Conservation (phyloP, 1,284 basidiomycete species). For the Coniferiporia weirii region DNA sequence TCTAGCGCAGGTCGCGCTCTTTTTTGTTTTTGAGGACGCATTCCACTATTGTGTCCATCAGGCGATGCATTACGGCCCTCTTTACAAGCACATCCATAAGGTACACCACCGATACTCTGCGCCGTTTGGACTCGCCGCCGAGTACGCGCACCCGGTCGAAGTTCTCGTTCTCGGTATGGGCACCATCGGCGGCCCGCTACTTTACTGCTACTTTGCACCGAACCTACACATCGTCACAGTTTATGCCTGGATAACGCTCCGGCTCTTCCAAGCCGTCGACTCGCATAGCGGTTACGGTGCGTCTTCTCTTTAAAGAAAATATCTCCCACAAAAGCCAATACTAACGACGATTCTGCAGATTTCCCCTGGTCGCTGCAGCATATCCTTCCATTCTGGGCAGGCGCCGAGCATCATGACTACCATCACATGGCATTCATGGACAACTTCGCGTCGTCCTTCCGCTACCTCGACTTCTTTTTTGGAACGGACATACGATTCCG, state of each 20-base stretch:
- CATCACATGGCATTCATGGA: conserved; percentile 91
- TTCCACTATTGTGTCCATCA: conserved; percentile 90
- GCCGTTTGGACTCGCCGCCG: conserved; percentile 95
- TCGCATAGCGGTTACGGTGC: conserved; percentile 93
- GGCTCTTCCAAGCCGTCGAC: conserved; percentile 97
- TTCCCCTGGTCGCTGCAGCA: conserved; percentile 96
- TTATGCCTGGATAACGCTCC: conserved; percentile 90
- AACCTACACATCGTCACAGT: conserved; percentile 89
- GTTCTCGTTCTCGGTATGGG: conserved; percentile 87
- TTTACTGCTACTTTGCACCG: conserved; percentile 72
- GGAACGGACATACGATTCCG: conserved; percentile 86
- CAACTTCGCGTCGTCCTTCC: conserved; percentile 90
- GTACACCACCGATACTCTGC: conserved; percentile 96
- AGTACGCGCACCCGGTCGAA: conserved; percentile 95
- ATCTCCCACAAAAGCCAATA: neutral
- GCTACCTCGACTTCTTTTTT: conserved; percentile 85
- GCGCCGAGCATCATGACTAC: conserved; percentile 97
- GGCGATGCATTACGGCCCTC: conserved; percentile 81
- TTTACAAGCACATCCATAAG: conserved; percentile 99
- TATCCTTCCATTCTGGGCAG: conserved; percentile 96
- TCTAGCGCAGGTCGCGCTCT: conserved; percentile 78
- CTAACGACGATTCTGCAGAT: conserved; percentile 39
- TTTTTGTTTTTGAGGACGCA: conserved; percentile 96
- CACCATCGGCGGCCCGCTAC: conserved; percentile 82
- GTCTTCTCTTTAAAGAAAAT: conserved; percentile 21